phyloP scores from a whole-genome alignment of 169 alveolate species.

The Cryptosporidium meleagridis region DNA sequence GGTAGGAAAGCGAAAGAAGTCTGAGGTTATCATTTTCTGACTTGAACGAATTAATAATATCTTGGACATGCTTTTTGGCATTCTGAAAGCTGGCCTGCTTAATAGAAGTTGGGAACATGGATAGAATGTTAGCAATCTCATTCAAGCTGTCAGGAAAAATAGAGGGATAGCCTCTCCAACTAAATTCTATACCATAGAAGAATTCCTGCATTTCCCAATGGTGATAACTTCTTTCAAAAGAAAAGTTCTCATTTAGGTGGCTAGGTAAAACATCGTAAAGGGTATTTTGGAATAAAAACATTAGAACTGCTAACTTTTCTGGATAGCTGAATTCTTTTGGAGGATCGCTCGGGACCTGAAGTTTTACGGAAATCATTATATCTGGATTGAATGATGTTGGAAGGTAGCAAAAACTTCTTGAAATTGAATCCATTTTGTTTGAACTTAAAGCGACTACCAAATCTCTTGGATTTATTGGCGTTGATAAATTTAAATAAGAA shows the following conservation, averaged over 20 bases:
- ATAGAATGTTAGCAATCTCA: conserved; percentile 2
- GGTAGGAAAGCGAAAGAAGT: conserved; percentile 29
- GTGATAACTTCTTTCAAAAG: conserved; percentile 6
- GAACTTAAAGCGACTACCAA: conserved; percentile 1
- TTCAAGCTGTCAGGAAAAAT: conserved; percentile 33
- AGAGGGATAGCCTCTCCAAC: conserved; percentile 50
- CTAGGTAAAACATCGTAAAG: conserved; percentile 13
- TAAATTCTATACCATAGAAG: conserved; percentile 47
- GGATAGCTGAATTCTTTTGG: conserved; percentile 10
- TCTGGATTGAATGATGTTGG: conserved; percentile 27
- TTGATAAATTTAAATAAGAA: background rate
- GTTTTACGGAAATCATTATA: background rate
- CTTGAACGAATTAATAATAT: background rate
- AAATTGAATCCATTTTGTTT: background rate
- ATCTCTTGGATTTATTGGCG: conserved; percentile 12
- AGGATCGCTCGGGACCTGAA: conserved; percentile 9
- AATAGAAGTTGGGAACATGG: background rate
- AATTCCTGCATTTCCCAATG: conserved; percentile 56
- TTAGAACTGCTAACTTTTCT: conserved; percentile 3
- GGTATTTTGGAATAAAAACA: conserved; percentile 21
- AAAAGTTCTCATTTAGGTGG: background rate
- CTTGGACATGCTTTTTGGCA: conserved; percentile 1
- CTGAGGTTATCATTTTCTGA: conserved; percentile 21
- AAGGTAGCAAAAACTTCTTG: conserved; percentile 34
- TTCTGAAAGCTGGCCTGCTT: conserved; percentile 5